Percentiles rank a stretch among this genome's conserved stretches.
Evolutionary conservation across 257 asterid species (phyloP).

Genomic region (Rubia yunnanensis): DNA sequence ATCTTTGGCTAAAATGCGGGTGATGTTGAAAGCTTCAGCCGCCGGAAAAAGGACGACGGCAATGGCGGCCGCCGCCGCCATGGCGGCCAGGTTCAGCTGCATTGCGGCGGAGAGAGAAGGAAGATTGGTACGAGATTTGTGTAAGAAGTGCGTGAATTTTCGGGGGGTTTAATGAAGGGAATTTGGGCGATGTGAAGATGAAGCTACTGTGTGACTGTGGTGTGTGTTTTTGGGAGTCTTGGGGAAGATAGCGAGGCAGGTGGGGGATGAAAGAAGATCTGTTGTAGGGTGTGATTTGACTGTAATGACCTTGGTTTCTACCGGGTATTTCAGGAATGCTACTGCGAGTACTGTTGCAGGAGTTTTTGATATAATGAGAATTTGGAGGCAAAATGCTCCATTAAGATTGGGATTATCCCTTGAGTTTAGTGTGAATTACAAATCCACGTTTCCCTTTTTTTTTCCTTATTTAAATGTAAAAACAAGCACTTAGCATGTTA

Average conservation of each 20-base stretch:
- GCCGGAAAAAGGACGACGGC: slow-evolving; percentile 20
- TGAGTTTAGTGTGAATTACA: background rate
- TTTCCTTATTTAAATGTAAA: no score
- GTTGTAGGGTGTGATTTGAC: background rate
- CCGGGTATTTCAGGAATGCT: background rate
- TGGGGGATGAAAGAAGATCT: background rate
- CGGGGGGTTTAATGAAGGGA: background rate
- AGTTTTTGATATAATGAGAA: background rate
- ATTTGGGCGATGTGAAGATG: background rate
- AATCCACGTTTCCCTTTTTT: background rate
- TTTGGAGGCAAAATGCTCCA: no score
- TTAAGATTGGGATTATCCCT: background rate
- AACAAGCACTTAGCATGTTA: no score
- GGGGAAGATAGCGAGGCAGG: background rate
- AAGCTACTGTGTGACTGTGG: background rate
- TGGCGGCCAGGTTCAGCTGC: slow-evolving; percentile 31
- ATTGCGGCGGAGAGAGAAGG: slow-evolving; percentile 23
- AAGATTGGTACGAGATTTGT: no score
- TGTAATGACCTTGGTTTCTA: slow-evolving; percentile 2
- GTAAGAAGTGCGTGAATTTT: background rate
- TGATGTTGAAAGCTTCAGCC: slow-evolving; percentile 49
- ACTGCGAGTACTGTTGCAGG: background rate
- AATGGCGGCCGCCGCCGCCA: slow-evolving; percentile 23
- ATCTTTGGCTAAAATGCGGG: slow-evolving; percentile 33
- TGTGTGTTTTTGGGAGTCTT: background rate